Percentiles rank a stretch among this genome's conserved stretches.
Conservation (phyloP, 2,329 filamentous ascomycete genomes). For the Rugonectria rugulosa region DNA sequence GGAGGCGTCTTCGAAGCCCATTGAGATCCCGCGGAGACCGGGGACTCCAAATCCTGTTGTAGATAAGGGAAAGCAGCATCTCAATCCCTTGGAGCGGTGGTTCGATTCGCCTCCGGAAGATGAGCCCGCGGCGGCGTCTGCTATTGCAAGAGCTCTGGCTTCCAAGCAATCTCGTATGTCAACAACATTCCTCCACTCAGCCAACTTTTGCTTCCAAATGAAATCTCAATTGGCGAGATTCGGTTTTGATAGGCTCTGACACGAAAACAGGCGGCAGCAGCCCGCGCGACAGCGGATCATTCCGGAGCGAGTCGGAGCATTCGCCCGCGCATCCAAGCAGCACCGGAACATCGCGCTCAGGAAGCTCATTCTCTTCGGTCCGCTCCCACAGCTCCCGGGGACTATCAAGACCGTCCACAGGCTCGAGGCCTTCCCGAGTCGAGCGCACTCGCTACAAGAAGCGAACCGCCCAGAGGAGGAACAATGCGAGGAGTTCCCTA, state of each 20-base stretch:
- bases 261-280: background rate
- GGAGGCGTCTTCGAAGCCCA: background rate
- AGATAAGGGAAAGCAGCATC: conserved; percentile 4
- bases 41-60: conserved; percentile 45
- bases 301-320: background rate
- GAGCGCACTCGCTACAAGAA: conserved; percentile 1
- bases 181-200: conserved; percentile 41
- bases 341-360: conserved; percentile 15
- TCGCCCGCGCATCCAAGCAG: conserved; percentile 4
- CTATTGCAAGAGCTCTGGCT: conserved; percentile 41
- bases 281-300: background rate
- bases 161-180: conserved; percentile 21
- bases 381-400: background rate
- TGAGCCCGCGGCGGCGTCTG: conserved; percentile 41
- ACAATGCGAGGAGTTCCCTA: background rate
- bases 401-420: background rate
- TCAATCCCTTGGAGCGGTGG: conserved; percentile 43
- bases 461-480: background rate
- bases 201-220: too few relatives aligned
- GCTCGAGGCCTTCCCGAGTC: background rate
- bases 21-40: conserved; percentile 15
- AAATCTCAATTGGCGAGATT: too few relatives aligned
- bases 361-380: conserved; percentile 5
- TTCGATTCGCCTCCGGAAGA: conserved; percentile 44
- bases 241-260: background rate